Percentiles rank a stretch among this genome's conserved stretches.
Conservation (phyloP, 306 rosid species). For the Quercus engelmannii region DNA sequence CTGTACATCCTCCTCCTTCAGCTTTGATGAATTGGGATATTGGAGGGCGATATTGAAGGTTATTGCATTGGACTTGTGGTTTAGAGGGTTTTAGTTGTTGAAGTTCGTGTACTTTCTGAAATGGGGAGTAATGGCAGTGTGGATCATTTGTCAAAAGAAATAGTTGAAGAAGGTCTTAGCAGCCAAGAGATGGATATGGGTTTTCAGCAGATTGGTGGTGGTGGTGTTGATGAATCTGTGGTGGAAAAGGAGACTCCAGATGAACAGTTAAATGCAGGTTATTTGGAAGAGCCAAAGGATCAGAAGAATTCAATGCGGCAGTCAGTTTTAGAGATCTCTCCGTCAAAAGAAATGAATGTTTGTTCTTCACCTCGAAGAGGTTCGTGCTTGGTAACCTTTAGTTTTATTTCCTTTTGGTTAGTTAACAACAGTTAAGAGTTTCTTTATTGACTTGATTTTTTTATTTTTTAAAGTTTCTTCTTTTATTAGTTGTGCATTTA, state of each 20-base stretch:
- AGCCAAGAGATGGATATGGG: constrained; percentile 20
- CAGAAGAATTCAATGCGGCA: constrained; percentile 9
- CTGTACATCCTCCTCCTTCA: neutral
- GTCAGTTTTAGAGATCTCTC: constrained; percentile 24
- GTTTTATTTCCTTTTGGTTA: constrained; percentile 10
- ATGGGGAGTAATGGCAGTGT: constrained; percentile 47
- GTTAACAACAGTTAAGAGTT: constrained; percentile 4
- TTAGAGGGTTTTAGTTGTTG: constrained; percentile 1
- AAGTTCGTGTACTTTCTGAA: neutral
- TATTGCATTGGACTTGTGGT: constrained; percentile 16
- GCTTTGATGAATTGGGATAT: neutral
- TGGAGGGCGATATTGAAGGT: constrained; percentile 7
- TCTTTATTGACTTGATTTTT: neutral
- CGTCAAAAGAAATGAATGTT: constrained; percentile 24
- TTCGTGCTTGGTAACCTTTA: constrained; percentile 26
- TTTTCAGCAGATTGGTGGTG: constrained; percentile 26
- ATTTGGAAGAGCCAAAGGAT: constrained; percentile 21
- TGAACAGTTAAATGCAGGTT: constrained; percentile 21
- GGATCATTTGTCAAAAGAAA: constrained; percentile 19
- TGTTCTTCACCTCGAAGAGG: constrained; percentile 47
- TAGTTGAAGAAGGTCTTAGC: constrained; percentile 27
- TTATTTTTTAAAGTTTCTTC: neutral
- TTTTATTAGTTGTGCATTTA: neutral
- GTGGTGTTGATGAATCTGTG: constrained; percentile 12
- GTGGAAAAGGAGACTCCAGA: constrained; percentile 10